Conservation (phyloP, 148 eudicot genomes). For the Arctostaphylos glauca region DNA sequence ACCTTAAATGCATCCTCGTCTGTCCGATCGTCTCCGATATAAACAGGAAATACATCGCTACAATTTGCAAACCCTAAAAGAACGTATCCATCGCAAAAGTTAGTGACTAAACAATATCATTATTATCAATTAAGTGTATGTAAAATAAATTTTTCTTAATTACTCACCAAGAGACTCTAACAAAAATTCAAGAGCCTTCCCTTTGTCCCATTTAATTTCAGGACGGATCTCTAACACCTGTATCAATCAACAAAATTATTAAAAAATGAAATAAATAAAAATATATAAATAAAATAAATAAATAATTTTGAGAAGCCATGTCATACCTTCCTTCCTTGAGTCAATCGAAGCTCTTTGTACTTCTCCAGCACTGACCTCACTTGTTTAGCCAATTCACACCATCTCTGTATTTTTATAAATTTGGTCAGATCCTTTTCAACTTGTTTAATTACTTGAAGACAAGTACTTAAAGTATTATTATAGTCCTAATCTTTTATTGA, state of each 20-base stretch:
- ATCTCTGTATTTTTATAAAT: constrained; percentile 42
- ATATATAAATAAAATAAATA: background rate
- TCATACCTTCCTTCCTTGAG: constrained; percentile 81
- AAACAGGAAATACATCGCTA: constrained; percentile 75
- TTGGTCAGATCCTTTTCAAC: background rate
- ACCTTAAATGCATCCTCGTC: constrained; percentile 98
- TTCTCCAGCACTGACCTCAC: constrained; percentile 68
- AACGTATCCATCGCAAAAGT: background rate
- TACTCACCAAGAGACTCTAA: constrained; percentile 83
- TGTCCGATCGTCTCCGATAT: constrained; percentile 89
- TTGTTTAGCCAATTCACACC: constrained; percentile 67
- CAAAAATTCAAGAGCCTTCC: constrained; percentile 90
- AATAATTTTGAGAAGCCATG: constrained; percentile 4
- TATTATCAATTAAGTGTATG: background rate
- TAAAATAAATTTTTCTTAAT: background rate
- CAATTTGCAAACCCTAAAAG: constrained; percentile 59
- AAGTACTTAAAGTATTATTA: background rate
- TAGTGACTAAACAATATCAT: background rate
- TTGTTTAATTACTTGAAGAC: background rate
- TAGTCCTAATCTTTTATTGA: background rate
- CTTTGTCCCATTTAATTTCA: constrained; percentile 94
- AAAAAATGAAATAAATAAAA: constrained; percentile 1
- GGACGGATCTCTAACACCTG: constrained; percentile 95
- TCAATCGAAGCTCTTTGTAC: constrained; percentile 74
- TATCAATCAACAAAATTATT: constrained; percentile 5